phyloP scores from a whole-genome alignment of 495 filamentous ascomycete species.

The Podospora pseudopauciseta region DNA sequence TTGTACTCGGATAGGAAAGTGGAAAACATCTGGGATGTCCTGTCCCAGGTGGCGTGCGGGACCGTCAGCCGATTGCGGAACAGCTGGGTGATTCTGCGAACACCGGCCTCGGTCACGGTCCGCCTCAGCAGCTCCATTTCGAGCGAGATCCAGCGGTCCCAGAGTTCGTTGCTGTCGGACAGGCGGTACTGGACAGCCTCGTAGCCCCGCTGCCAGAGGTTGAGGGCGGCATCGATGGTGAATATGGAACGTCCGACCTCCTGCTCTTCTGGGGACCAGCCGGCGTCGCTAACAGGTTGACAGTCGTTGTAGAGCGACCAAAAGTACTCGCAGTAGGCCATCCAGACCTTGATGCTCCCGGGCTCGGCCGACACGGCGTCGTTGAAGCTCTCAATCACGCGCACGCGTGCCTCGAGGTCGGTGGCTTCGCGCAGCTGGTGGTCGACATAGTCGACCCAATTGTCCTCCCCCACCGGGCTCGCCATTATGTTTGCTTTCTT shows the following conservation, averaged over 20 bases:
- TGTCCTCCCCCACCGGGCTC: slow-evolving; percentile 54
- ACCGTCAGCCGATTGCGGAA: slow-evolving; percentile 71
- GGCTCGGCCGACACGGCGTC: slow-evolving; percentile 79
- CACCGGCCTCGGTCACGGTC: slow-evolving; percentile 52
- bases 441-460: slow-evolving; percentile 53
- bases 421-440: slow-evolving; percentile 47
- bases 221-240: slow-evolving; percentile 66
- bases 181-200: slow-evolving; percentile 77
- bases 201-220: slow-evolving; percentile 75
- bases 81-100: slow-evolving; percentile 62
- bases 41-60: slow-evolving; percentile 81
- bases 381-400: slow-evolving; percentile 78
- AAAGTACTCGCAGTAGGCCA: slow-evolving; percentile 82
- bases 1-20: slow-evolving; percentile 76
- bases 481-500: slow-evolving; percentile 39
- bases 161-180: slow-evolving; percentile 81
- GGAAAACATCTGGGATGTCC: slow-evolving; percentile 80
- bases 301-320: slow-evolving; percentile 68
- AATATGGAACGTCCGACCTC: slow-evolving; percentile 74
- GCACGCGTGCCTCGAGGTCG: slow-evolving; percentile 55
- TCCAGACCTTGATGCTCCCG: slow-evolving; percentile 81
- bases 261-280: slow-evolving; percentile 75
- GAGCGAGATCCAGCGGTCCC: slow-evolving; percentile 74
- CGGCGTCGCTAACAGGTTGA: slow-evolving; percentile 51
- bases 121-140: slow-evolving; percentile 54